Percentiles rank a stretch among this genome's conserved stretches.
Evolutionary conservation across 2,329 filamentous ascomycete genomes (phyloP).

Genomic region (Aureobasidium leucospermi): DNA sequence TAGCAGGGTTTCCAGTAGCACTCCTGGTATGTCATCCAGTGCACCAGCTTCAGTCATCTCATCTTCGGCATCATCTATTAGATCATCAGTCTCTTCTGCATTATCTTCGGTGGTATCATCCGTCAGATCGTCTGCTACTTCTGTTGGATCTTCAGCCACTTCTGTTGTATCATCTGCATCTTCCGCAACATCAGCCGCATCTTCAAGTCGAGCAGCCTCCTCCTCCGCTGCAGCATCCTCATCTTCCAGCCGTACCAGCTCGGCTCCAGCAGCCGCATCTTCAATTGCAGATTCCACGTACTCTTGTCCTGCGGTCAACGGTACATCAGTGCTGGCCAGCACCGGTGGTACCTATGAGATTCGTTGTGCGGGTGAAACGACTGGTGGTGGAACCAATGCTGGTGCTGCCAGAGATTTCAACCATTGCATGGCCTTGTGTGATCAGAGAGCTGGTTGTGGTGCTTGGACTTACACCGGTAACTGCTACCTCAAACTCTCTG

Average conservation of each 20-base stretch:
- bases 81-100: too few species aligned
- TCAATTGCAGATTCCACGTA: not conserved
- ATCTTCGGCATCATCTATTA: not conserved
- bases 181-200: not conserved
- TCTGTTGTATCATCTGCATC: not conserved
- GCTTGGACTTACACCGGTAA: conserved; percentile 18
- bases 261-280: not conserved
- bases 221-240: not conserved
- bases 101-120: too few species aligned
- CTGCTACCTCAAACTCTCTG: not conserved
- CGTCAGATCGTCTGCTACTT: too few species aligned
- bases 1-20: not conserved
- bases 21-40: not conserved
- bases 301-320: conserved; percentile 6
- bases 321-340: not conserved
- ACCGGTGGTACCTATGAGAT: conserved; percentile 9
- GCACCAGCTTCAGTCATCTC: not conserved
- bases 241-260: not conserved
- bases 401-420: not conserved
- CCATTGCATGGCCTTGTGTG: conserved; percentile 20
- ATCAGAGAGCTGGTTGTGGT: conserved; percentile 16
- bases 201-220: not conserved
- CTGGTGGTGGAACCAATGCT: too few species aligned
- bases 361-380: not conserved
- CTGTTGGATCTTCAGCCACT: not conserved